Percentiles rank a stretch among this genome's conserved stretches.
phyloP scores from a whole-genome alignment of 345 rosid genomes.

The Hypericum perforatum region DNA sequence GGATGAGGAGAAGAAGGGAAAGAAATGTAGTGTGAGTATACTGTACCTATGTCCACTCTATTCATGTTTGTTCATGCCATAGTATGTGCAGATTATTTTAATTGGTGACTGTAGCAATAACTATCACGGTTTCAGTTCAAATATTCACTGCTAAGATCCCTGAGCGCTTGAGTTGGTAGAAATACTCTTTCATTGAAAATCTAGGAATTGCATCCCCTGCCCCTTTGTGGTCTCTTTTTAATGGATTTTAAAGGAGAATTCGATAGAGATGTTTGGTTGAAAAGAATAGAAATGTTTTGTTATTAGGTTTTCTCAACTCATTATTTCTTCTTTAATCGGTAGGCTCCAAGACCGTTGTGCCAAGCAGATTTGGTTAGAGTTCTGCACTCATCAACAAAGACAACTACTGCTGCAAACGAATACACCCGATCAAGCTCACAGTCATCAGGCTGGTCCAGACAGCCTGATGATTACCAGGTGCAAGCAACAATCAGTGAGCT shows the following conservation, averaged over 20 bases:
- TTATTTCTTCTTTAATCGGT: conserved; percentile 5
- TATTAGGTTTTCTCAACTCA: neutral
- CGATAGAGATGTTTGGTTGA: neutral
- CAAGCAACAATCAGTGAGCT: conserved; percentile 75
- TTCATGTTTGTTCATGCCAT: neutral
- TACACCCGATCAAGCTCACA: conserved; percentile 48
- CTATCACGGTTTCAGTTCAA: no score
- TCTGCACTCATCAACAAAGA: conserved; percentile 56
- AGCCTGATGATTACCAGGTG: conserved; percentile 55
- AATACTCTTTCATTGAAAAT: no score
- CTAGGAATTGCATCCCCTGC: no score
- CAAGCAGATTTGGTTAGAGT: conserved; percentile 66
- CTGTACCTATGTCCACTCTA: neutral
- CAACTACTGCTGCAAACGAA: conserved; percentile 66
- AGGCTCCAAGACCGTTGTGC: conserved; percentile 72
- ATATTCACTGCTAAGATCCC: no score
- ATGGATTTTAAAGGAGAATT: no score
- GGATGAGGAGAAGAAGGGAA: conserved; percentile 82
- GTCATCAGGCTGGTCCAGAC: conserved; percentile 41
- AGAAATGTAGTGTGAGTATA: conserved; percentile 41
- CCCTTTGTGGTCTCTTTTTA: no score
- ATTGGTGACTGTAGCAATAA: no score
- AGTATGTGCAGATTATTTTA: no score
- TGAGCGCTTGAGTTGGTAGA: no score
- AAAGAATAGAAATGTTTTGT: neutral